These are phyloP conservation scores for Podila minutissima DNA, from an alignment of 192 early-diverging fungal species.

Conservation along the genomic window DNA sequence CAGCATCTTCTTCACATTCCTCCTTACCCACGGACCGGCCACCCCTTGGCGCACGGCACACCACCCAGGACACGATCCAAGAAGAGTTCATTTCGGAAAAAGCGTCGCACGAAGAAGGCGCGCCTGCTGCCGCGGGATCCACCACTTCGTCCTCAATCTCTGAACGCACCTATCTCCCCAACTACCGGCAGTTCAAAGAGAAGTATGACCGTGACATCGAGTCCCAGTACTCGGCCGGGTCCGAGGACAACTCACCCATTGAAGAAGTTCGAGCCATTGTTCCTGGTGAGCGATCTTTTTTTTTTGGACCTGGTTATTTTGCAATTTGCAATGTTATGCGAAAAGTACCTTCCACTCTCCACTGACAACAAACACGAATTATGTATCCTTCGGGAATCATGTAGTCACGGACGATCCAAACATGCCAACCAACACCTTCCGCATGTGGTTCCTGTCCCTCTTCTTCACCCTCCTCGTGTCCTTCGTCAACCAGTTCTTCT, in stretches of 20 bases:
- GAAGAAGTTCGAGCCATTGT: conserved; percentile 54
- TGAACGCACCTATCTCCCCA: not conserved
- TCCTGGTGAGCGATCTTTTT: conserved; percentile 19
- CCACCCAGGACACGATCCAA: too few species aligned
- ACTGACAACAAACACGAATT: too few species aligned
- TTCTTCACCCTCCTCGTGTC: conserved; percentile 38
- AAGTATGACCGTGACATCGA: conserved; percentile 6
- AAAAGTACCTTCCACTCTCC: too few species aligned
- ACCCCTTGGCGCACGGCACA: too few species aligned
- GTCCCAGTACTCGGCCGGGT: conserved; percentile 12
- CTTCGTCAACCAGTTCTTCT: conserved; percentile 56
- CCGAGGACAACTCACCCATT: conserved; percentile 51
- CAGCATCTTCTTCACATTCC: too few species aligned
- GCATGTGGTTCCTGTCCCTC: conserved; percentile 55
- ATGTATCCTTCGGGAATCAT: not conserved
- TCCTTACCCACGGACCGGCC: too few species aligned
- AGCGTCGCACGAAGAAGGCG: not conserved
- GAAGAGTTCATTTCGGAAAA: not conserved
- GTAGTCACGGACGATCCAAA: conserved; percentile 51
- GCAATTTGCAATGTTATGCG: not conserved
- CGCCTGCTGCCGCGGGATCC: not conserved
- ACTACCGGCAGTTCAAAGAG: not conserved
- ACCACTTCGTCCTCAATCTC: not conserved
- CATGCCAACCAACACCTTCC: conserved; percentile 57
- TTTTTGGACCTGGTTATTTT: too few species aligned